Base-by-base conservation (phyloP, 2,329 filamentous ascomycete species). In the Colletotrichum liriopes region DNA sequence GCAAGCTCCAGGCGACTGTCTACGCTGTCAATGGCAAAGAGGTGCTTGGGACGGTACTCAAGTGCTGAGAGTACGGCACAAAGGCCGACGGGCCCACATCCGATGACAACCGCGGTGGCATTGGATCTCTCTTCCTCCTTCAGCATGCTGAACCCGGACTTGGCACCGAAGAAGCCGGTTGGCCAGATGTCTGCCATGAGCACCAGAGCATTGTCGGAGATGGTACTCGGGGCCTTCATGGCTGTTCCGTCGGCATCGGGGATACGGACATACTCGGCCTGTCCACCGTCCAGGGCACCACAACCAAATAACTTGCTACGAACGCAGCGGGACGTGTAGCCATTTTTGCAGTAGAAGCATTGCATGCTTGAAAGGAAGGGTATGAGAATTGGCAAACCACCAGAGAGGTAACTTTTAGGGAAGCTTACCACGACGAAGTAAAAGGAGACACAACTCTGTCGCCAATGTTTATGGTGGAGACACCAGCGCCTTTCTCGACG, bases 101-200 rank as follows among this genome's bases (percentile, higher is more conserved):
- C 95, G 71, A 98, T 89, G 26, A 97, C 84, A 1, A 97, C 93
- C 0, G 94, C 91, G 0, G 92, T 93, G 72, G 91, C 89, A 58
- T 94, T 89, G 23, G 86, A 82, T 63, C 92, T 88, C 67, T 91
- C 86, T 73, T 90, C 86, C 18, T 84, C 77, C n/a, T 80, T 77
- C 49, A 92, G 86, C 78, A 92, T 83, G 69, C 89, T 89, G 81
- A 97, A 92, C 8, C 91, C 95, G 78, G 94, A 96, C 69, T 88
- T 87, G 5, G 93, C 93, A 8, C 94, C 95, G 77, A 95, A 97
- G 83, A 91, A 97, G 9, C 95, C 93, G 0, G 92, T 94, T 1
- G 95, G 95, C 82, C 96, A 97, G 77, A 98, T 97, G 79, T 98
- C 95, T 20, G 94, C 94, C 95, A 98, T 97, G 35, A 98, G 87